phyloP scores from a whole-genome alignment of 2,329 filamentous ascomycete genomes.

The Volutella citrinella region DNA sequence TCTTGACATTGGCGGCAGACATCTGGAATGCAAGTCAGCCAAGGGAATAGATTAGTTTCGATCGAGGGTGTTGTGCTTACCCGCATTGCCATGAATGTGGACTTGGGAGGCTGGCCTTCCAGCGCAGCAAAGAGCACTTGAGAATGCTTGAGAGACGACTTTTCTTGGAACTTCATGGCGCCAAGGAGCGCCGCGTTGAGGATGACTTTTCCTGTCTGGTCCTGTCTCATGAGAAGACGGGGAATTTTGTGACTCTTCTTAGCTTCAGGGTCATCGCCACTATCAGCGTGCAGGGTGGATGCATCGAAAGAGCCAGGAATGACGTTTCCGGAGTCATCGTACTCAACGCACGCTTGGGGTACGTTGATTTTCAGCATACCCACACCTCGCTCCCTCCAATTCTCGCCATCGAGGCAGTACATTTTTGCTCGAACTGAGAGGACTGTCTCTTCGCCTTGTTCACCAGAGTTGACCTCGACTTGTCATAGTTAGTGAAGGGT shows the following conservation, averaged over 20 bases:
- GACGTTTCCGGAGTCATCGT: slow-evolving; percentile 49
- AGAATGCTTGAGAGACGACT: slow-evolving; percentile 68
- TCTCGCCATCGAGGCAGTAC: slow-evolving; percentile 70
- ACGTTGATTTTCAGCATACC: slow-evolving; percentile 85
- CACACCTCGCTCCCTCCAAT: slow-evolving; percentile 87
- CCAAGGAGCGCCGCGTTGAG: slow-evolving; percentile 81
- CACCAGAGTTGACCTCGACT: slow-evolving; percentile 79
- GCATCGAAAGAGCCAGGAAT: slow-evolving; percentile 55
- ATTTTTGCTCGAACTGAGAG: slow-evolving; percentile 79
- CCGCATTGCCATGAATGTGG: slow-evolving; percentile 60
- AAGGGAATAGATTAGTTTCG: background rate
- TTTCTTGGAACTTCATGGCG: slow-evolving; percentile 75
- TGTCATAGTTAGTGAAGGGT: slow-evolving; percentile 30
- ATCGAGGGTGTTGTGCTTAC: no score
- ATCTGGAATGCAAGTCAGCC: slow-evolving; percentile 38
- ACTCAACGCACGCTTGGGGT: slow-evolving; percentile 53
- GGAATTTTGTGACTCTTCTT: slow-evolving; percentile 46
- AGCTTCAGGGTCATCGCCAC: slow-evolving; percentile 29
- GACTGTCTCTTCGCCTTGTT: slow-evolving; percentile 75
- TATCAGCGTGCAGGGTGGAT: slow-evolving; percentile 47
- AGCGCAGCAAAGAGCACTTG: slow-evolving; percentile 65
- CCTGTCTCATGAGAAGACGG: slow-evolving; percentile 85
- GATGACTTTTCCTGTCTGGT: slow-evolving; percentile 82
- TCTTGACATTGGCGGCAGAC: slow-evolving; percentile 51
- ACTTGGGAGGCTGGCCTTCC: slow-evolving; percentile 52